Percentiles rank a stretch among this genome's conserved stretches.
Conservation (phyloP, 192 early-diverging fungal genomes). For the Kickxella alabastrina region DNA sequence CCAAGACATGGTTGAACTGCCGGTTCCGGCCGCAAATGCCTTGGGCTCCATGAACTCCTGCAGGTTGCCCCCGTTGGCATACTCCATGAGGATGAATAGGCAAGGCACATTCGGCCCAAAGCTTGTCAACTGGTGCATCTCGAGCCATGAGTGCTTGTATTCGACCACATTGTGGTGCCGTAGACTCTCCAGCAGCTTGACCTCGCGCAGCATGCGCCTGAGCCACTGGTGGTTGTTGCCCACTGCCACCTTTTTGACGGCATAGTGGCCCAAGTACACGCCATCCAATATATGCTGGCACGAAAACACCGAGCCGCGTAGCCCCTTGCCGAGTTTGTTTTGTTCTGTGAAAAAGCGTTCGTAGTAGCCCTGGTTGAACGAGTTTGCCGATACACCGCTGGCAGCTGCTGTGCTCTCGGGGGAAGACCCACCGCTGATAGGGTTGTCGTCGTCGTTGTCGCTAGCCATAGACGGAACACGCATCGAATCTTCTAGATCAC, state of each 20-base stretch:
- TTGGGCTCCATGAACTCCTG: constrained; percentile 80
- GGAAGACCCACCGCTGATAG: neutral
- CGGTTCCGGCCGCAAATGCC: neutral
- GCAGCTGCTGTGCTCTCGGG: neutral
- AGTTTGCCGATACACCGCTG: constrained; percentile 52
- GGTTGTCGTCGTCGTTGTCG: neutral
- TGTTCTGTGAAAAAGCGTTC: constrained; percentile 86
- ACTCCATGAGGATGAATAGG: constrained; percentile 94
- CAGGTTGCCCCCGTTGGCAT: constrained; percentile 91
- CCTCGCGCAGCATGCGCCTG: constrained; percentile 88
- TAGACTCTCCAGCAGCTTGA: constrained; percentile 83
- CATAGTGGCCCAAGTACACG: constrained; percentile 78
- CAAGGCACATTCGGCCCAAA: constrained; percentile 84
- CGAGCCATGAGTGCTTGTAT: constrained; percentile 96
- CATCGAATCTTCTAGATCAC: no score
- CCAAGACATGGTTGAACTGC: constrained; percentile 12
- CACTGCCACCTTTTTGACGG: constrained; percentile 93
- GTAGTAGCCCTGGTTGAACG: constrained; percentile 96
- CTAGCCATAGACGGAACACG: neutral
- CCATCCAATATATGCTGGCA: constrained; percentile 77
- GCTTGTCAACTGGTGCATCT: constrained; percentile 68
- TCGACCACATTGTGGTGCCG: constrained; percentile 90
- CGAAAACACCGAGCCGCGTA: constrained; percentile 85
- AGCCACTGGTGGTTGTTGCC: constrained; percentile 88
- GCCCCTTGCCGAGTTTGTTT: constrained; percentile 82